Percentiles rank a stretch among this genome's conserved stretches.
These are phyloP conservation scores for Trichoderma sp. DNA, from an alignment of 2,329 filamentous ascomycete species.

Conservation along the genomic window DNA sequence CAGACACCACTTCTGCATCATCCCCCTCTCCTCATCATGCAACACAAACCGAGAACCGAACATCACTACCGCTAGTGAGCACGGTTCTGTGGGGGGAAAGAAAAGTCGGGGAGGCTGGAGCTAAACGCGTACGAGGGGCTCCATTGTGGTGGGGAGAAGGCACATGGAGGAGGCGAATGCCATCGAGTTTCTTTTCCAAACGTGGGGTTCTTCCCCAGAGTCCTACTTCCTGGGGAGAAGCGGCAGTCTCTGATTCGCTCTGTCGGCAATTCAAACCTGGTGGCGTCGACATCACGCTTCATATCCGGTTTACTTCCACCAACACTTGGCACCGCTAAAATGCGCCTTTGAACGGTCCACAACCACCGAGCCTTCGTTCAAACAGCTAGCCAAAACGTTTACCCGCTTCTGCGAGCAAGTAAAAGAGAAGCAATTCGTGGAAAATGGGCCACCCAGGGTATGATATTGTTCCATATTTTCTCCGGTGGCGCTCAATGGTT, in stretches of 20 bases:
- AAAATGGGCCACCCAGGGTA: not conserved
- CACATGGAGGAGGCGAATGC: not conserved
- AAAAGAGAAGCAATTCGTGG: not conserved
- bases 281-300: constrained; percentile 3
- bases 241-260: constrained; percentile 2
- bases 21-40: constrained; percentile 12
- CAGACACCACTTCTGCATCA: not conserved
- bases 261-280: not conserved
- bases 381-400: not conserved
- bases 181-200: not conserved
- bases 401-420: not conserved
- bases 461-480: not conserved
- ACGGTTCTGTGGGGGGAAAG: constrained; percentile 1
- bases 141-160: constrained; percentile 1
- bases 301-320: constrained; percentile 14
- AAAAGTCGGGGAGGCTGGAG: not conserved
- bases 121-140: not conserved
- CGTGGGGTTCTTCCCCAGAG: constrained; percentile 12
- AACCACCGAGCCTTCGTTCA: not conserved
- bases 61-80: not conserved
- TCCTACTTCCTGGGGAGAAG: not conserved
- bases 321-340: not conserved
- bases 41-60: not conserved
- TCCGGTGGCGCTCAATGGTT: constrained; percentile 15
- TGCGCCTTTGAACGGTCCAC: not conserved